Percentiles rank a stretch among this genome's conserved stretches.
Evolutionary conservation across 176 grass and related monocot genomes (phyloP).

Genomic region (Juncus inflexus): DNA sequence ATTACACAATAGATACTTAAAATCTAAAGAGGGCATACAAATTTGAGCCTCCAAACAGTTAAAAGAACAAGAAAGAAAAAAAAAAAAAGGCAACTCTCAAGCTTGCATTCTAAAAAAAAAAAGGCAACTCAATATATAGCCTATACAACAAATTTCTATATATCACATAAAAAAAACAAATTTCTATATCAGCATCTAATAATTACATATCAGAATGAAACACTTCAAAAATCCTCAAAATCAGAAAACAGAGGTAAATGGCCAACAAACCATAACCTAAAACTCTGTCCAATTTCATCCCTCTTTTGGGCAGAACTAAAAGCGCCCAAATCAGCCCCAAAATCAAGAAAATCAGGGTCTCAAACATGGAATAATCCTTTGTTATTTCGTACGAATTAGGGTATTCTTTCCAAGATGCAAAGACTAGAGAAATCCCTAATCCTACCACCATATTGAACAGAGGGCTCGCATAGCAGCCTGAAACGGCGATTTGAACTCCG

Average conservation of each 20-base stretch:
- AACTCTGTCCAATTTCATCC: constrained; percentile 68
- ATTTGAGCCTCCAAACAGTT: neutral
- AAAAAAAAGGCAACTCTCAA: neutral
- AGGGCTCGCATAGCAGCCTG: constrained; percentile 70
- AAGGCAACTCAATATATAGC: neutral
- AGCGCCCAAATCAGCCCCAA: constrained; percentile 58
- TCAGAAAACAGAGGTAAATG: constrained; percentile 74
- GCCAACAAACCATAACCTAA: constrained; percentile 51
- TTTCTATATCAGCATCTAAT: constrained; percentile 40
- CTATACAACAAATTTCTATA: constrained; percentile 52
- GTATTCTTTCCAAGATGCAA: constrained; percentile 45
- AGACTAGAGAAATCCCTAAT: constrained; percentile 58
- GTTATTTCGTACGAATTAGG: constrained; percentile 48
- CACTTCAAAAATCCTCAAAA: constrained; percentile 18
- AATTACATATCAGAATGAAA: neutral
- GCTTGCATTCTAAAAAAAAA: neutral
- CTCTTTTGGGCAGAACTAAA: constrained; percentile 56
- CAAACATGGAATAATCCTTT: constrained; percentile 41
- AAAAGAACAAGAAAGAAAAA: neutral
- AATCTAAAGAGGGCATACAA: too few relatives aligned
- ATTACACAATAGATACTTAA: too few relatives aligned
- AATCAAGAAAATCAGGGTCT: constrained; percentile 58
- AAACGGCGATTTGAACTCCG: constrained; percentile 75
- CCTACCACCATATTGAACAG: constrained; percentile 78
- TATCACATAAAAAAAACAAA: constrained; percentile 84